Conservation (phyloP, 2,329 filamentous ascomycete species). For the Coniochaeta sp. region DNA sequence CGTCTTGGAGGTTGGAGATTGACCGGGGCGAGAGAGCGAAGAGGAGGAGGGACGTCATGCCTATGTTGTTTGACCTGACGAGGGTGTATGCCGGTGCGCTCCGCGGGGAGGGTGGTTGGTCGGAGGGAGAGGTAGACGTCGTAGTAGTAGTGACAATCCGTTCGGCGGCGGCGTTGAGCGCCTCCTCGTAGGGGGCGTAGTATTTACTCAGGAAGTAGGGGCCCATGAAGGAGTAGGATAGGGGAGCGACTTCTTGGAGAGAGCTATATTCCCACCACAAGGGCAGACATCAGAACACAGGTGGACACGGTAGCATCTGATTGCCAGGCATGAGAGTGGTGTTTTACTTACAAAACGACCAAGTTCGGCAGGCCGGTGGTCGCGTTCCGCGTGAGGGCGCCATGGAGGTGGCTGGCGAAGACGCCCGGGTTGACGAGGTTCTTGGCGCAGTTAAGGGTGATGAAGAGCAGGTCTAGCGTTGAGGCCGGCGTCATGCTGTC, state of each 20-base stretch:
- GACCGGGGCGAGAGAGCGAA: conserved; percentile 62
- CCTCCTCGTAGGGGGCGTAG: conserved; percentile 62
- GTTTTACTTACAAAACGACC: conserved; percentile 59
- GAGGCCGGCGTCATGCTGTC: conserved; percentile 34
- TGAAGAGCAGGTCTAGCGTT: conserved; percentile 63
- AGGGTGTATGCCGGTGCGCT: conserved; percentile 54
- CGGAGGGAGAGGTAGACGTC: conserved; percentile 28
- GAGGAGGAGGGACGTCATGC: conserved; percentile 85
- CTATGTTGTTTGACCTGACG: conserved; percentile 66
- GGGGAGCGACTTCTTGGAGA: conserved; percentile 85
- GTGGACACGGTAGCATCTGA: conserved; percentile 63
- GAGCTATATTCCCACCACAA: conserved; percentile 69
- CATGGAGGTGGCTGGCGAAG: conserved; percentile 66
- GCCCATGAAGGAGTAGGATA: conserved; percentile 79
- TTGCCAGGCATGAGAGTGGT: conserved; percentile 75
- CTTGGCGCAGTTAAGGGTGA: conserved; percentile 88
- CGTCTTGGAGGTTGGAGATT: conserved; percentile 63
- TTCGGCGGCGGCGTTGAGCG: conserved; percentile 62
- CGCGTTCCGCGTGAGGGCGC: conserved; percentile 43
- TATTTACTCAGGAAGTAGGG: conserved; percentile 73
- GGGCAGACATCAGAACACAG: conserved; percentile 33
- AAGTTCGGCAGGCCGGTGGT: conserved; percentile 44
- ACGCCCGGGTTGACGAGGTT: conserved; percentile 59
- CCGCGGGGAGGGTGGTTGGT: conserved; percentile 12
- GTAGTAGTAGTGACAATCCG: conserved; percentile 27